Conservation (phyloP, 148 eudicot genomes). For the Vaccinium darrowii region DNA sequence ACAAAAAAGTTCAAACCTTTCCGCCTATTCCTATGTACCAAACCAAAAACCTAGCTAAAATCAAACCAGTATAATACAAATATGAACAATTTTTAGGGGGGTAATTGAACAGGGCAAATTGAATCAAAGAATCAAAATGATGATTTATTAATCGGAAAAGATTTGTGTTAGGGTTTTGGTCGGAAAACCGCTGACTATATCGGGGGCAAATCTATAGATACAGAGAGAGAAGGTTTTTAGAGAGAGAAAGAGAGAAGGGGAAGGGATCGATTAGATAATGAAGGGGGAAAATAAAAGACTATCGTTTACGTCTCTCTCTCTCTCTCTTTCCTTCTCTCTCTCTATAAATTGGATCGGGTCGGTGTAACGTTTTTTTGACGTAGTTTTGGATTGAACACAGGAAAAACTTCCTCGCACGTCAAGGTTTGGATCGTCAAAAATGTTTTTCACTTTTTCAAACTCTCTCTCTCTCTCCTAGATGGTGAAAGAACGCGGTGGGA, state of each 20-base stretch:
- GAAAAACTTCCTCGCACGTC: not conserved
- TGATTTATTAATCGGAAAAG: not conserved
- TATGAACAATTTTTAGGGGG: not conserved
- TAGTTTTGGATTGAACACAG: too few relatives aligned
- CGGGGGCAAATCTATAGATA: not conserved
- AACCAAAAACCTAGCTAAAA: slow-evolving; percentile 9
- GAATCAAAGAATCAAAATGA: slow-evolving; percentile 13
- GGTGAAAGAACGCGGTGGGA: too few relatives aligned
- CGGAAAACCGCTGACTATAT: not conserved
- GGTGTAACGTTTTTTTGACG: not conserved
- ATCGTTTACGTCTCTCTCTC: slow-evolving; percentile 25
- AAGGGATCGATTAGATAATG: slow-evolving; percentile 6
- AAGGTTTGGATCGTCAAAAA: not conserved
- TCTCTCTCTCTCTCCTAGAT: not conserved
- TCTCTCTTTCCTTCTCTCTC: not conserved
- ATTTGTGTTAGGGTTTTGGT: slow-evolving; percentile 26
- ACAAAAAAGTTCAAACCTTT: not conserved
- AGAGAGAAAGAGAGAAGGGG: slow-evolving; percentile 6
- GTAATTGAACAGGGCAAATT: not conserved
- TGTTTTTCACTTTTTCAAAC: not conserved
- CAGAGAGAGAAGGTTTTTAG: slow-evolving; percentile 21
- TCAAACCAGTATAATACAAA: not conserved
- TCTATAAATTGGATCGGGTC: slow-evolving; percentile 4
- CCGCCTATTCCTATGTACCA: not conserved
- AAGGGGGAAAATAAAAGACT: slow-evolving; percentile 1